Percentiles rank a stretch among this genome's conserved stretches.
Evolutionary conservation across 2,329 filamentous ascomycete genomes (phyloP).

Genomic region (Hypomyces perniciosus): DNA sequence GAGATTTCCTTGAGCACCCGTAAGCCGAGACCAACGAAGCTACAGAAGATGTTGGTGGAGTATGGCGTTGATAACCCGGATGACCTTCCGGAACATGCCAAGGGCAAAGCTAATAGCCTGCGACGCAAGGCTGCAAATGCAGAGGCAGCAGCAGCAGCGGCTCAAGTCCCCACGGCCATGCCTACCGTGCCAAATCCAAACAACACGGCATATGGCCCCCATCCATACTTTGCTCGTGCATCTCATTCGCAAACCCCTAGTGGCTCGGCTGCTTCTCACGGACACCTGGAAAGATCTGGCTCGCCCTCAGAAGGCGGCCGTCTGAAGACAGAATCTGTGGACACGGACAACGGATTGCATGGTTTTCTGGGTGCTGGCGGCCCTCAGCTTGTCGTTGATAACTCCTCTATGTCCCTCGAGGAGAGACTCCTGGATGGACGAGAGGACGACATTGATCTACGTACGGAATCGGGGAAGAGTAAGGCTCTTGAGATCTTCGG

Average conservation of each 20-base stretch:
- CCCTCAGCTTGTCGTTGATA: conserved; percentile 36
- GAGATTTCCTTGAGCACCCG: conserved; percentile 86
- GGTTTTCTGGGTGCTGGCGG: conserved; percentile 38
- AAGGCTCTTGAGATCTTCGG: conserved; percentile 48
- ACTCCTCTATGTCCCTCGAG: conserved; percentile 40
- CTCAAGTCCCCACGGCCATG: conserved; percentile 9
- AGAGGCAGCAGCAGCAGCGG: conserved; percentile 42
- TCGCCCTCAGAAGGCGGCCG: conserved; percentile 22
- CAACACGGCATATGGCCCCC: conserved; percentile 20
- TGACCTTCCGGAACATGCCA: conserved; percentile 76
- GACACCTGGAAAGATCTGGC: conserved; percentile 22
- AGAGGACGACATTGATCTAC: conserved; percentile 40
- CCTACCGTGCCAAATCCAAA: conserved; percentile 16
- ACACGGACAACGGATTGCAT: conserved; percentile 36
- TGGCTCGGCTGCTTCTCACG: conserved; percentile 21
- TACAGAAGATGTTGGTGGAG: conserved; percentile 88
- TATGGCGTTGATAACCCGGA: conserved; percentile 87
- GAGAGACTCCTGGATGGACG: conserved; percentile 45
- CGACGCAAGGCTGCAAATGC: conserved; percentile 65
- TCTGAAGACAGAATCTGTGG: conserved; percentile 33
- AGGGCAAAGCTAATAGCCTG: conserved; percentile 67
- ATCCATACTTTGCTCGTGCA: conserved; percentile 20
- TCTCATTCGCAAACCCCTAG: conserved; percentile 14
- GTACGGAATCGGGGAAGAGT: conserved; percentile 40
- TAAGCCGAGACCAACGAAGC: conserved; percentile 92